Base-by-base conservation (phyloP, 2,329 filamentous ascomycete genomes). In the Emmonsiellopsis sp. region DNA sequence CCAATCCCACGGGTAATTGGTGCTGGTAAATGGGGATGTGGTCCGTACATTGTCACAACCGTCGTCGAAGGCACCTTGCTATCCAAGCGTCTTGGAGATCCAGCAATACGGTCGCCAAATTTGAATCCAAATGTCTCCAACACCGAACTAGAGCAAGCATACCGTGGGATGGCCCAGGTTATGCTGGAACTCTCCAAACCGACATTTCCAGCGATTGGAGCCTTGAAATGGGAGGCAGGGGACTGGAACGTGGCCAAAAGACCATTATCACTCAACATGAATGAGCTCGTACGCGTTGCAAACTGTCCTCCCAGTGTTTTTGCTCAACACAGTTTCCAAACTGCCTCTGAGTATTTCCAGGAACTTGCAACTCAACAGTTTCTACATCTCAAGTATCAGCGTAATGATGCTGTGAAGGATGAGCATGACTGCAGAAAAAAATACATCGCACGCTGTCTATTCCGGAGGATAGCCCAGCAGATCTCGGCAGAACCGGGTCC, bases 401-500 rank as follows among this genome's bases (percentile, higher is more conserved):
- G 65, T 50, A 73, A 74, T 56, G 65, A 73, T 36, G 55, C 66
- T 0, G 58, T 73, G 2, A 50, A 53, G 0, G 61, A 63, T 2
- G 69, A 65, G 17, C 67, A 71, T 11, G 72, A 76, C 51, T 69
- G 64, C 45, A 62, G 69, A 5, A 69, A 68, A 21, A 74, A 75
- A 53, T 74, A 74, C 47, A 65, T 74, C 2, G 67, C 71, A 3
- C 71, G 71, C 4, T 66, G 71, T 32, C 56, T 75, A 0, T 74
- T 74, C 53, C 70, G 68, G 4, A 65, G 56, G 40, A 52, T 71
- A 2, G 67, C 65, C 6, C 21, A 59, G 33, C 31, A 37, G n/a
- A 37, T 49, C n/a, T 11, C 27, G 36, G 13, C 33, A 17, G 13
- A 45, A 49, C 36, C 59, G 6, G 57, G 56, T 3, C 44, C 36